phyloP scores from a whole-genome alignment of 805 yeast genomes.

The Nakazawaea wickerhamii region DNA sequence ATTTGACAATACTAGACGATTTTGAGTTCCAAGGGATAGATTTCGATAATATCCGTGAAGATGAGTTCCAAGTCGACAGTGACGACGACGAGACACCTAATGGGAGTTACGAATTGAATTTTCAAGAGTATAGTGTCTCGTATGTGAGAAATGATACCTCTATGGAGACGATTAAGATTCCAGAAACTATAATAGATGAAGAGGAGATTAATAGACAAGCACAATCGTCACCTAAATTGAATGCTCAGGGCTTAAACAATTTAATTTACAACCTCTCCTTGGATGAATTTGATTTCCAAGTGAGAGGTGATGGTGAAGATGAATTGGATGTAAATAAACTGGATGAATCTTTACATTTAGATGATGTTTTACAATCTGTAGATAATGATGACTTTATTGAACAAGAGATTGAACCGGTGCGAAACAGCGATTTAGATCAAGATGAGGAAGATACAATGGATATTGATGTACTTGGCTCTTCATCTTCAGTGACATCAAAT shows the following conservation, averaged over 20 bases:
- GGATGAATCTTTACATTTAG: constrained; percentile 7
- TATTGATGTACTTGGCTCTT: constrained; percentile 8
- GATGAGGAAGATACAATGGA: constrained; percentile 10
- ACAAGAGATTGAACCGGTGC: constrained; percentile 4
- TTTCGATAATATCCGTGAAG: constrained; percentile 6
- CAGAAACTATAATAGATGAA: constrained; percentile 13
- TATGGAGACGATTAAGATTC: neutral
- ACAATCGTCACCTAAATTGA: constrained; percentile 12
- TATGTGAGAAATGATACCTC: constrained; percentile 7
- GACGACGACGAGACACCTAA: neutral
- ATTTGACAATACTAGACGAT: constrained; percentile 11
- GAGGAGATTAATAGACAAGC: constrained; percentile 8
- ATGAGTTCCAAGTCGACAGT: constrained; percentile 5
- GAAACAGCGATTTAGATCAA: neutral
- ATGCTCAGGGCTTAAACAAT: constrained; percentile 25
- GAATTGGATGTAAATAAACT: constrained; percentile 11
- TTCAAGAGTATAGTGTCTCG: constrained; percentile 12
- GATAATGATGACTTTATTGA: constrained; percentile 5
- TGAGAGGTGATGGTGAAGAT: constrained; percentile 21
- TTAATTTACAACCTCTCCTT: constrained; percentile 28
- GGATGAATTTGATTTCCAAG: constrained; percentile 31
- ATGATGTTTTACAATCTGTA: constrained; percentile 3
- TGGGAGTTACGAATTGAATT: constrained; percentile 8
- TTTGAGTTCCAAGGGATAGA: constrained; percentile 10
- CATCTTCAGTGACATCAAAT: neutral